phyloP scores from a whole-genome alignment of 345 rosid species.

The Raphanus raphanistrum region DNA sequence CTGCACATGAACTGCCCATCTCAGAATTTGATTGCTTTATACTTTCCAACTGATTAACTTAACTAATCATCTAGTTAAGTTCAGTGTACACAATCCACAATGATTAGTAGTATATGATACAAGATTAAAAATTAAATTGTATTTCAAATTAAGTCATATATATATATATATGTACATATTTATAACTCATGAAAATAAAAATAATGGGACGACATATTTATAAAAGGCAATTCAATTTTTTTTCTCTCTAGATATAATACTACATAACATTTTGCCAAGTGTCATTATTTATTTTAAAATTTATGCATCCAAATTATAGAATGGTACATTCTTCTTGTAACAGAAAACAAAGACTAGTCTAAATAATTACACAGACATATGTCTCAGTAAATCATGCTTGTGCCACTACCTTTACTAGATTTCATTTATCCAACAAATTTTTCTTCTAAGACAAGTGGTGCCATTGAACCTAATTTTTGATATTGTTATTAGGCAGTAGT shows the following conservation, averaged over 20 bases:
- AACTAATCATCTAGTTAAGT: conserved; percentile 24
- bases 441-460: neutral
- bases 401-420: neutral
- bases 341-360: neutral
- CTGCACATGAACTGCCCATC: conserved; percentile 43
- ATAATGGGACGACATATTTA: conserved; percentile 3
- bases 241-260: neutral
- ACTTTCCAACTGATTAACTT: conserved; percentile 33
- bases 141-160: neutral
- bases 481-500: neutral
- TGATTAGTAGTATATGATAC: conserved; percentile 21
- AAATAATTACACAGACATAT: neutral
- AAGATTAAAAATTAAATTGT: neutral
- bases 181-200: neutral
- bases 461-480: neutral
- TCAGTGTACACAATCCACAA: conserved; percentile 35
- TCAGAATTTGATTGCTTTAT: conserved; percentile 32
- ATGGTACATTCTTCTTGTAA: conserved; percentile 4
- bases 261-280: conserved; percentile 1
- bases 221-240: neutral
- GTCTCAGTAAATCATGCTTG: neutral
- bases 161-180: neutral
- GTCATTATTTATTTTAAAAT: neutral
- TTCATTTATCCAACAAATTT: neutral
- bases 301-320: neutral